These are phyloP conservation scores for Schwanniomyces pseudopolymorphus DNA, from an alignment of 805 yeast species.

Conservation along the genomic window DNA sequence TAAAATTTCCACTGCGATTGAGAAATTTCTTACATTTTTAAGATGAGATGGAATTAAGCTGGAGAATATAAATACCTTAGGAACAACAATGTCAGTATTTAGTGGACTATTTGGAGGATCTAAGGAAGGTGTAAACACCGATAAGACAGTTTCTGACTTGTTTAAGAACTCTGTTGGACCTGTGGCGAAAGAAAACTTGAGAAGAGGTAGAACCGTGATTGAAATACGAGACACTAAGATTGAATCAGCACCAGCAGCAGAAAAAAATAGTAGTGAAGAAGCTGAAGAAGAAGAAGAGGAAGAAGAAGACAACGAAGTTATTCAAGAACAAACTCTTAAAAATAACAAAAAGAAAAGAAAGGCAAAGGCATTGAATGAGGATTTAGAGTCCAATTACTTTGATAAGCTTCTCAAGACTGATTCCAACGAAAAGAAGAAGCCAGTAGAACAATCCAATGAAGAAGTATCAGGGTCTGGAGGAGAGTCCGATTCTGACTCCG, in stretches of 20 bases:
- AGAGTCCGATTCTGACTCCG: conserved; percentile 4
- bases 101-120: conserved; percentile 31
- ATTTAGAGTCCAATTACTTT: conserved; percentile 55
- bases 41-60: conserved; percentile 11
- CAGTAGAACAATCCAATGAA: conserved; percentile 14
- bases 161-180: conserved; percentile 42
- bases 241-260: conserved; percentile 16
- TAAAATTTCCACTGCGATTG: not conserved
- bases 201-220: conserved; percentile 21
- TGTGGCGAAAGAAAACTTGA: conserved; percentile 36
- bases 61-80: not conserved
- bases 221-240: conserved; percentile 7
- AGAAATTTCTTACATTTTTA: conserved; percentile 5
- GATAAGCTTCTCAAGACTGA: conserved; percentile 47
- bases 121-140: conserved; percentile 17
- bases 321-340: conserved; percentile 11
- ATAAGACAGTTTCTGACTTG: conserved; percentile 28
- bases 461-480: conserved; percentile 10
- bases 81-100: conserved; percentile 32
- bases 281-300: conserved; percentile 18
- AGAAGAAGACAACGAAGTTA: conserved; percentile 23
- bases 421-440: conserved; percentile 14
- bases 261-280: conserved; percentile 16
- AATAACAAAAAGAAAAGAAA: conserved; percentile 12
- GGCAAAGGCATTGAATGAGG: conserved; percentile 41